A percentile compares a stretch with the other conserved stretches of the same genome.
phyloP scores from a whole-genome alignment of 495 filamentous ascomycete species.

The Tuber indicum region DNA sequence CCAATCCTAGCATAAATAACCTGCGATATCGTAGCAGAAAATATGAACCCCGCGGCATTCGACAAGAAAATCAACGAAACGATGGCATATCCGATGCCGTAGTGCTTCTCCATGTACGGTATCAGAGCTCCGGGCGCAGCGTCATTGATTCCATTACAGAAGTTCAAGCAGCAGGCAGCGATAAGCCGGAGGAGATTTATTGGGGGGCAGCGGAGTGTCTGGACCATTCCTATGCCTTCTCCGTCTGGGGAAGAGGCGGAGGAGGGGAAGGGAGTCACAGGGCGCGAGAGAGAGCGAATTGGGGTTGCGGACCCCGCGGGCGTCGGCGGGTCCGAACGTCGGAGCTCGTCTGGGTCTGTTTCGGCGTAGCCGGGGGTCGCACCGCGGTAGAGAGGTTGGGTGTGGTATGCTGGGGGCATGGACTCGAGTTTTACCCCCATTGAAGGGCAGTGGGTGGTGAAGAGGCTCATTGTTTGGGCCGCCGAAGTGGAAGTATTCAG shows the following conservation, averaged over 20 bases:
- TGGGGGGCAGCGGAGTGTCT: constrained; percentile 13
- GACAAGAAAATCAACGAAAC: constrained; percentile 75
- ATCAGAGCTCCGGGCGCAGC: constrained; percentile 65
- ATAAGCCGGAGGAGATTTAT: constrained; percentile 29
- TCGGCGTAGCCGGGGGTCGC: constrained; percentile 17
- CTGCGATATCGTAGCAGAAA: constrained; percentile 60
- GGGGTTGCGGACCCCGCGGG: constrained; percentile 8
- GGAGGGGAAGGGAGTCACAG: not conserved
- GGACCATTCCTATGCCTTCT: not conserved
- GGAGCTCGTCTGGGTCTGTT: constrained; percentile 16
- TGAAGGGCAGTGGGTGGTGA: constrained; percentile 6
- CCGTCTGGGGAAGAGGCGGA: not conserved
- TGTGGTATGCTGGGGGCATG: constrained; percentile 24
- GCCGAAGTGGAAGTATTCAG: not conserved
- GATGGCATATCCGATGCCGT: constrained; percentile 63
- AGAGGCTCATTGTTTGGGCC: constrained; percentile 10
- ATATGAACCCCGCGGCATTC: constrained; percentile 69
- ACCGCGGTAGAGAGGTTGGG: constrained; percentile 7
- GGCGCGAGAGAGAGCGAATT: not conserved
- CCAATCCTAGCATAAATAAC: constrained; percentile 54
- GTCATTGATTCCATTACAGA: constrained; percentile 57
- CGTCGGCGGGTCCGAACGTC: not conserved
- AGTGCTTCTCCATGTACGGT: constrained; percentile 61
- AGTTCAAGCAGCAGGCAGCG: constrained; percentile 35
- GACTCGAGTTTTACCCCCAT: constrained; percentile 13